Evolutionary conservation across 306 rosid genomes (phyloP).

Genomic region (Senna tora): DNA sequence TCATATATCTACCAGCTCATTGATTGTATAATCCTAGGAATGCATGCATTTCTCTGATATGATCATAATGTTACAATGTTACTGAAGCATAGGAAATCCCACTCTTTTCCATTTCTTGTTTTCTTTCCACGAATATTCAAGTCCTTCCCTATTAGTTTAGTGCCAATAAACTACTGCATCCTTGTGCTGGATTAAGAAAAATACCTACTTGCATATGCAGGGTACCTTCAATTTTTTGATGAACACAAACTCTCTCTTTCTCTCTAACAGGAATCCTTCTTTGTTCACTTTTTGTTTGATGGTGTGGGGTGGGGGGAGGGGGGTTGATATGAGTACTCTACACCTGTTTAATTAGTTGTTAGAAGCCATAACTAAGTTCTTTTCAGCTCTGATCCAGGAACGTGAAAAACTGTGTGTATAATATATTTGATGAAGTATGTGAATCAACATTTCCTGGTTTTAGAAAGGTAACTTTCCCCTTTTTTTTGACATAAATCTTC

Average conservation of each 20-base stretch:
- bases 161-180: too few relatives aligned
- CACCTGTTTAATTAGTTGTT: slow-evolving; percentile 22
- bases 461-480: slow-evolving; percentile 54
- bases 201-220: too few relatives aligned
- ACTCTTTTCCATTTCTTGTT: too few relatives aligned
- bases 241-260: too few relatives aligned
- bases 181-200: too few relatives aligned
- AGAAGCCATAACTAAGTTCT: slow-evolving; percentile 17
- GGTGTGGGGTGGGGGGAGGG: background rate
- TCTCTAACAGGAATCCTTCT: too few relatives aligned
- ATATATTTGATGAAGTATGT: slow-evolving; percentile 72
- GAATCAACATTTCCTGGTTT: slow-evolving; percentile 78
- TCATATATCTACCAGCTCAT: background rate
- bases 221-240: too few relatives aligned
- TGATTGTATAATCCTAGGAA: background rate
- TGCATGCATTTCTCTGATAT: background rate
- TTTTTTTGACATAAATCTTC: slow-evolving; percentile 37
- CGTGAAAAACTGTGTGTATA: slow-evolving; percentile 66
- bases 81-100: too few relatives aligned
- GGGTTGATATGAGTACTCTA: slow-evolving; percentile 3
- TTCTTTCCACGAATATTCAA: too few relatives aligned
- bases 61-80: too few relatives aligned
- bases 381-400: slow-evolving; percentile 62
- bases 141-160: too few relatives aligned
- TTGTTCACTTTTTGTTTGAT: too few relatives aligned